phyloP scores from a whole-genome alignment of 495 filamentous ascomycete genomes.

The Hypoxylon subgilvum region DNA sequence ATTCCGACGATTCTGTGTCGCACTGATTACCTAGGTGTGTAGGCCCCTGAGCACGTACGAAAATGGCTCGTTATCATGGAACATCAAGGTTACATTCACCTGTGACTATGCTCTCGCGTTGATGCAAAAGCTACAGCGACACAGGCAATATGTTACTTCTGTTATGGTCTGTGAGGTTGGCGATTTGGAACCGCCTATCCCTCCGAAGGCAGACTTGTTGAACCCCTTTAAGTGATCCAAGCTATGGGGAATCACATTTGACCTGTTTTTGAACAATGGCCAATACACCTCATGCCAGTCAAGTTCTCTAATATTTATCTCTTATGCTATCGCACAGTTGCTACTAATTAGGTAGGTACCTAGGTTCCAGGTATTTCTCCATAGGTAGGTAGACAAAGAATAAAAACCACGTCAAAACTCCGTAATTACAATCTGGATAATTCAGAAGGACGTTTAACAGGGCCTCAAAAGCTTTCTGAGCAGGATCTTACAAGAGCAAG shows the following conservation, averaged over 20 bases:
- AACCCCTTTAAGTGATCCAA: not conserved
- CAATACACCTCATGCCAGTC: not conserved
- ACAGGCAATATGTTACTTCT: not conserved
- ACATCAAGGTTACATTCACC: not conserved
- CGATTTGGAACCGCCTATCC: not conserved
- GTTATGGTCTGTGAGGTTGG: not conserved
- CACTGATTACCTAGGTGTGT: not conserved
- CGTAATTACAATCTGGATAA: too few relatives aligned
- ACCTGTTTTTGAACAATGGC: not conserved
- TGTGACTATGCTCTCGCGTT: conserved; percentile 8
- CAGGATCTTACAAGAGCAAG: too few relatives aligned
- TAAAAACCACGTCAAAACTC: too few relatives aligned
- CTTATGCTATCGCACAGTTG: too few relatives aligned
- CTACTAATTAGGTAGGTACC: too few relatives aligned
- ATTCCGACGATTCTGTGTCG: not conserved
- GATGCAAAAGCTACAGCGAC: not conserved
- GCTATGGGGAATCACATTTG: not conserved
- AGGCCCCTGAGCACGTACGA: too few relatives aligned
- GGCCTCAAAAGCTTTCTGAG: too few relatives aligned
- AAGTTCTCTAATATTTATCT: too few relatives aligned
- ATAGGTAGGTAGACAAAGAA: too few relatives aligned
- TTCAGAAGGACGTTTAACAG: too few relatives aligned
- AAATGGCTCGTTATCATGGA: not conserved
- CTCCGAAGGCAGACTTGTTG: not conserved
- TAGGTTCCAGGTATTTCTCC: too few relatives aligned